Base-by-base conservation (phyloP, 169 alveolate species). In the Eimeria acervulina region DNA sequence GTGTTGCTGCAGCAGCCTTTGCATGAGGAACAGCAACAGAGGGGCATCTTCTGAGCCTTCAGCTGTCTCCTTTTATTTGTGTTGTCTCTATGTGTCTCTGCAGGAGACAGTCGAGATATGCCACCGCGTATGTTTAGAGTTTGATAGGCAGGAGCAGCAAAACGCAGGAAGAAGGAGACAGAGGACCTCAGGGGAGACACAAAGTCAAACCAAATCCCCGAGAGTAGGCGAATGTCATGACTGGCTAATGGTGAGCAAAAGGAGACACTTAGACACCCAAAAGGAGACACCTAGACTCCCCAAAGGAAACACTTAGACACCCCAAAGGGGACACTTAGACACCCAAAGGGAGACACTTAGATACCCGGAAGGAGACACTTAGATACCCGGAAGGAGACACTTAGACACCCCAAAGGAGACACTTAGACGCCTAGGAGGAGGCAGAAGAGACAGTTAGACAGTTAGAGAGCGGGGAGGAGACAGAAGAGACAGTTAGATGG, bases 141-240 rank as follows among this genome's bases (percentile, higher is more conserved):
- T 80, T n/a, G 90, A 80, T 33, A 7, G 90, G 3, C 90, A 80
- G 31, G 90, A 47, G 44, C 70, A 40, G 33, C 87, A 28, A 31
- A 31, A 31, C 31, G 21, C 33, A 19, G 72, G 2, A 42, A 19
- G 36, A 33, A 17, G 70, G n/a, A 31, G 70, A 15, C 66, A 28
- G 42, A 55, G 81, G 66, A 42, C 66, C n/a, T 42, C 84, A 55
- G 59, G 84, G 90, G 89, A 36, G 61, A 55, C 31, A 44, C 59
- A 90, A 70, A 55, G 83, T 28, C 84, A 44, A 31, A 26, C 76
- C 36, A 68, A 66, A 23, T 91, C 95, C 5, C 91, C 95, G n/a
- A 59, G 95, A 2, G 68, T 91, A 4, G 95, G 95, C 31, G 95
- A 91, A 63, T 91, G 95, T 38, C 95, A 91, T 61, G 95, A 91